Conservation (phyloP, 2,329 filamentous ascomycete genomes). For the Cercospora beticola region DNA sequence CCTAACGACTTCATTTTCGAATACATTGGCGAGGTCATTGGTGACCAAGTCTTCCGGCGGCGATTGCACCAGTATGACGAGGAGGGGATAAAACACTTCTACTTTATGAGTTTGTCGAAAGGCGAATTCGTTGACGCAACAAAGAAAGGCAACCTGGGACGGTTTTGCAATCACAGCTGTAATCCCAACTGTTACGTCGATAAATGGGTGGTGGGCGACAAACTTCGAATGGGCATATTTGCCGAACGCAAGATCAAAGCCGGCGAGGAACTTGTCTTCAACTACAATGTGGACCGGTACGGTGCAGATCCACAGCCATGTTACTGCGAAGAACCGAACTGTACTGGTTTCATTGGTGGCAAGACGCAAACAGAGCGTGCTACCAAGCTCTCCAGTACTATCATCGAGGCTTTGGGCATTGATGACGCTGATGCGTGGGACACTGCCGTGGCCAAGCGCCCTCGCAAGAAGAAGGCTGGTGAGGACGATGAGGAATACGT, state of each 20-base stretch:
- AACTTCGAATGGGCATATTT: slow-evolving; percentile 98
- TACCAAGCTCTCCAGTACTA: slow-evolving; percentile 84
- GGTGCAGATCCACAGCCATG: slow-evolving; percentile 95
- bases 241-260: slow-evolving; percentile 78
- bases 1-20: slow-evolving; percentile 94
- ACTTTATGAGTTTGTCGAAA: slow-evolving; percentile 98
- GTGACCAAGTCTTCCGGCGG: slow-evolving; percentile 81
- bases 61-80: slow-evolving; percentile 93
- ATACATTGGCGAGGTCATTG: slow-evolving; percentile 98
- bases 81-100: slow-evolving; percentile 98
- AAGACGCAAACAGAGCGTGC: slow-evolving; percentile 96
- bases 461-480: slow-evolving; percentile 84
- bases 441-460: slow-evolving; percentile 81
- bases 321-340: slow-evolving; percentile 93
- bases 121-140: slow-evolving; percentile 97
- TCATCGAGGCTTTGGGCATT: slow-evolving; percentile 92
- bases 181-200: slow-evolving; percentile 99
- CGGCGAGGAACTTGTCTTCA: slow-evolving; percentile 95
- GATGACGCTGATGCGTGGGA: slow-evolving; percentile 92
- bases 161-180: slow-evolving; percentile 99
- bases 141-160: slow-evolving; percentile 90
- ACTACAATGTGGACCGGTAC: slow-evolving; percentile 99
- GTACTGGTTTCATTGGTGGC: slow-evolving; percentile 92
- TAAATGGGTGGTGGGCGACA: slow-evolving; percentile 98
- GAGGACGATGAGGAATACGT: slow-evolving; percentile 97